Conservation (phyloP, 345 rosid genomes). For the Ceriops zippeliana region DNA sequence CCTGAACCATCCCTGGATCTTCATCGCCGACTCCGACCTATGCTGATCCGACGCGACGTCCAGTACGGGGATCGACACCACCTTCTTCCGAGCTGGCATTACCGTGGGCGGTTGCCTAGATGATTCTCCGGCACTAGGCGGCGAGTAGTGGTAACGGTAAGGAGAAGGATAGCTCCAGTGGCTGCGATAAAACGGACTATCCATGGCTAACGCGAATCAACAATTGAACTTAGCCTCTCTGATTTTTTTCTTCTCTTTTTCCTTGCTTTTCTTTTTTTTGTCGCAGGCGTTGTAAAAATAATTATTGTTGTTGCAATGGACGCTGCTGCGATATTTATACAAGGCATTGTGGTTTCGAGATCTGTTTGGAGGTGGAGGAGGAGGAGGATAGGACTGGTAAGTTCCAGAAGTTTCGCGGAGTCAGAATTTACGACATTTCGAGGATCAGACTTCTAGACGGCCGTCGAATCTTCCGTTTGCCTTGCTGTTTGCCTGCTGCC, state of each 20-base stretch:
- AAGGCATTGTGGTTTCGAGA: no score
- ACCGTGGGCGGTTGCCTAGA: no score
- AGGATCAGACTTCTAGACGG: not conserved
- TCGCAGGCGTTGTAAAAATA: no score
- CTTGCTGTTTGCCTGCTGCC: no score
- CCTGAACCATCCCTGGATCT: constrained; percentile 53
- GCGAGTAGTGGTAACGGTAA: not conserved
- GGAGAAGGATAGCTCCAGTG: constrained; percentile 20
- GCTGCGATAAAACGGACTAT: constrained; percentile 26
- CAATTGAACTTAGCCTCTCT: no score
- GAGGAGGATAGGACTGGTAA: constrained; percentile 5
- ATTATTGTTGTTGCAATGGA: no score
- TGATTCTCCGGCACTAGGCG: not conserved
- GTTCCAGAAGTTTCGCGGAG: constrained; percentile 43
- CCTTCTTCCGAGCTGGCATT: constrained; percentile 20
- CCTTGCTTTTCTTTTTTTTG: no score
- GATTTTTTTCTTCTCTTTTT: no score
- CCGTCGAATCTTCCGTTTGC: not conserved
- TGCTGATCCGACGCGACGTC: constrained; percentile 33
- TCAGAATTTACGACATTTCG: not conserved
- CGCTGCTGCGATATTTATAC: no score
- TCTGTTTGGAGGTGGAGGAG: not conserved
- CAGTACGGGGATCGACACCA: constrained; percentile 48
- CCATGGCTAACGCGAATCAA: constrained; percentile 23
- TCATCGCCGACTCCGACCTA: constrained; percentile 36